Evolutionary conservation across 1,284 basidiomycete genomes (phyloP), one percentile per base, ranked within the genome.

Genomic region (Ustilago nuda): DNA sequence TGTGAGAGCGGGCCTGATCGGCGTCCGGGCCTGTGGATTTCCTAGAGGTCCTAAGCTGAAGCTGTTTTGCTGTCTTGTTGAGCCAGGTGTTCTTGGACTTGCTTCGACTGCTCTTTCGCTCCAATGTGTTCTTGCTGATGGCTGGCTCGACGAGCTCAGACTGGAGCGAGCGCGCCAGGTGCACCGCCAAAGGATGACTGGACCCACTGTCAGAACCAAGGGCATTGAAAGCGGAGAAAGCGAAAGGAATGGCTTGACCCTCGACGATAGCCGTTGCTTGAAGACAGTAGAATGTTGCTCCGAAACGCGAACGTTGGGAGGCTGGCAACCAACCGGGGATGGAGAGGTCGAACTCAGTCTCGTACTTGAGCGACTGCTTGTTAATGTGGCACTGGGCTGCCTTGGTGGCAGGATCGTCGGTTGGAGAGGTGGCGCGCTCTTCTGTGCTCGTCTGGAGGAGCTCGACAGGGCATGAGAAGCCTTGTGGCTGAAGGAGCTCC

Each of bases 271-370:
- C 82, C 7, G 48, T 64, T 19, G 84, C 81, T 23, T 79, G 66
- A 1, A 85, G 59, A 56, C 75, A 81, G 65, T 85, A 85, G 58
- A 85, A 85, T 12, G 80, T 85, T 17, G 80, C 80, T 9, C 82
- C 80, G 17, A 80, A 81, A 11, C 82, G 78, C 12, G 83, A 75
- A n/a, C 66, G 66, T 27, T 82, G 63, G 12, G 78, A 82, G n/a
- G 78, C 81, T 4, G 84, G 84, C 11, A 85, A 59, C 83, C 84
- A 85, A 15, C 84, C 84, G 2, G 84, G 84, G 12, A 81, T 60
- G 32, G 78, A 79, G 23, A 85, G 66, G 50, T 85, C 82, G 51
- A 85, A 85, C 30, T 80, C 78, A 45, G 79, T 78, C 62, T 85
- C 83, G 57, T 82, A 83, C 53, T 68, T 68, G 60, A 77, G 51